Evolutionary conservation across 2,329 filamentous ascomycete species (phyloP).

Genomic region (Aspergillus flavus): DNA sequence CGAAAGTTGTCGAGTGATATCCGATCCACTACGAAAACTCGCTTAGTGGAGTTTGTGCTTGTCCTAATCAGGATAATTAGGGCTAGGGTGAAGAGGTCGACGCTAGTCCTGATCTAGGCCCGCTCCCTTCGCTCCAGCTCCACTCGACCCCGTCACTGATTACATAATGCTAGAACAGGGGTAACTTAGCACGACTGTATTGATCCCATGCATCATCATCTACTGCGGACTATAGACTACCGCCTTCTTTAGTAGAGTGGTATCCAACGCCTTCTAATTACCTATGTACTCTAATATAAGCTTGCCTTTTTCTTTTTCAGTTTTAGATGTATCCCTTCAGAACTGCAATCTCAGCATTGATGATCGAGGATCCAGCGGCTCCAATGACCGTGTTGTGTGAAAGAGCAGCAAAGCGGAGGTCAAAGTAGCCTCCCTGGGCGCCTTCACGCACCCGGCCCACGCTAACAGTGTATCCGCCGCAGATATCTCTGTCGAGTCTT

Average conservation of each 20-base stretch:
- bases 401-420: slow-evolving; percentile 90
- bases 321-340: slow-evolving; percentile 80
- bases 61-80: slow-evolving; percentile 13
- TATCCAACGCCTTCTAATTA: slow-evolving; percentile 1
- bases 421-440: slow-evolving; percentile 78
- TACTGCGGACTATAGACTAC: not conserved
- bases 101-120: slow-evolving; percentile 29
- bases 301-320: not conserved
- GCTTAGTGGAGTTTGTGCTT: slow-evolving; percentile 35
- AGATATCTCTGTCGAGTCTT: slow-evolving; percentile 81
- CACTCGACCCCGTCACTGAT: slow-evolving; percentile 2
- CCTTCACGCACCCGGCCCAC: slow-evolving; percentile 87
- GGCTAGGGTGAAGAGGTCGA: slow-evolving; percentile 30
- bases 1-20: slow-evolving; percentile 24
- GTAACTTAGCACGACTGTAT: not conserved
- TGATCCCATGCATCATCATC: no score
- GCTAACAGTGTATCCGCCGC: slow-evolving; percentile 84
- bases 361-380: slow-evolving; percentile 90
- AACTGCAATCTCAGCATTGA: slow-evolving; percentile 90
- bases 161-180: slow-evolving; percentile 1
- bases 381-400: slow-evolving; percentile 94
- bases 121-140: not conserved
- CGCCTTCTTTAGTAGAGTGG: not conserved
- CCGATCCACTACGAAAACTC: slow-evolving; percentile 28
- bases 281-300: slow-evolving; percentile 12